Percentiles rank a stretch among this genome's conserved stretches.
phyloP scores from a whole-genome alignment of 2,329 filamentous ascomycete species.

The Fusarium lyarnte region DNA sequence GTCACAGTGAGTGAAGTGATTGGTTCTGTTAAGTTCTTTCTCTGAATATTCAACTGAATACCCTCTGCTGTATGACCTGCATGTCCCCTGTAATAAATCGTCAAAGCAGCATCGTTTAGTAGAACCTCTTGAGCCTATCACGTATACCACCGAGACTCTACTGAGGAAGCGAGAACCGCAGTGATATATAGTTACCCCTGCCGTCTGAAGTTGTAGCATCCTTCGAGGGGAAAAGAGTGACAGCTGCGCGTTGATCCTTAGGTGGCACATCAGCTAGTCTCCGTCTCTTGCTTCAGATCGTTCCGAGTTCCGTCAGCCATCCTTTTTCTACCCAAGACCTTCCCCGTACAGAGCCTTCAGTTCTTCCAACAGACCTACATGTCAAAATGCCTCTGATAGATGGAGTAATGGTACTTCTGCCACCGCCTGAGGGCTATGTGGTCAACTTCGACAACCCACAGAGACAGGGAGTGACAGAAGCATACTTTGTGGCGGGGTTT shows the following conservation, averaged over 20 bases:
- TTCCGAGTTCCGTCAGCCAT: not conserved
- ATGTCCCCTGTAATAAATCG: not conserved
- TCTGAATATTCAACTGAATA: not conserved
- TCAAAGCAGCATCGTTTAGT: not conserved
- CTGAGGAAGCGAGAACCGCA: not conserved
- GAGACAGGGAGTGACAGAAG: slow-evolving; percentile 33
- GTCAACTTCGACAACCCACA: slow-evolving; percentile 49
- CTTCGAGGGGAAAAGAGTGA: not conserved
- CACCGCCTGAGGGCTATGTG: slow-evolving; percentile 46
- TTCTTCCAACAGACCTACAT: not conserved
- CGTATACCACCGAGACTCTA: not conserved
- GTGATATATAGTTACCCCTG: not conserved
- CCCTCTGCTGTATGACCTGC: not conserved
- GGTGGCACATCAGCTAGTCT: slow-evolving; percentile 1
- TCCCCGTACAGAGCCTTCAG: not conserved
- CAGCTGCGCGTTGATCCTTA: not conserved
- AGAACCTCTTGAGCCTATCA: slow-evolving; percentile 1
- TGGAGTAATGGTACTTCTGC: slow-evolving; percentile 25
- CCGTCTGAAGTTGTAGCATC: not conserved
- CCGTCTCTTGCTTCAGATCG: not conserved
- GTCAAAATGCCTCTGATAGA: slow-evolving; percentile 31
- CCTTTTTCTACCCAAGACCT: not conserved
- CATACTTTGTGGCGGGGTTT: slow-evolving; percentile 36
- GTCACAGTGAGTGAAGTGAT: not conserved
- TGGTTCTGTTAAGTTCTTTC: not conserved